A percentile compares a stretch with the other conserved stretches of the same genome.
Conservation (phyloP, 345 rosid genomes). For the Brassica rapa region DNA sequence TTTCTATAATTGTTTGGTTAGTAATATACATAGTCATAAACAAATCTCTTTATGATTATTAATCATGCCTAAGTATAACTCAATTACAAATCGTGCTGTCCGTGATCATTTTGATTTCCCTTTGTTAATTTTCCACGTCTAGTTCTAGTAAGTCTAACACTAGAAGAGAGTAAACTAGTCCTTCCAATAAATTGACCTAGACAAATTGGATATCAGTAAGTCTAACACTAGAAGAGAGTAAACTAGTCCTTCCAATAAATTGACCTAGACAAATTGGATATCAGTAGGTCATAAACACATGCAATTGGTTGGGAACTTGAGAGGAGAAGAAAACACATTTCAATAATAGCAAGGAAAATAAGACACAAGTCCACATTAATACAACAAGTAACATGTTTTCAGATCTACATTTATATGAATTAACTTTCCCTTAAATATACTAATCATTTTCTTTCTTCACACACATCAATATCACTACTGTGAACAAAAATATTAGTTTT, state of each 20-base stretch:
- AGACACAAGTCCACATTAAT: slow-evolving; percentile 30
- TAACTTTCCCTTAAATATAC: not conserved
- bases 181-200: slow-evolving; percentile 32
- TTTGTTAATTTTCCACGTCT: not conserved
- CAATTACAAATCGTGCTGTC: not conserved
- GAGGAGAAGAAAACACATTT: slow-evolving; percentile 23
- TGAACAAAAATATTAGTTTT: slow-evolving; percentile 19
- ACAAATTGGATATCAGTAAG: slow-evolving; percentile 10
- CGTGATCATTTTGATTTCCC: not conserved
- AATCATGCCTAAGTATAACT: not conserved
- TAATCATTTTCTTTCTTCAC: slow-evolving; percentile 8
- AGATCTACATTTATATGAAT: slow-evolving; percentile 19
- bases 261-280: slow-evolving; percentile 18
- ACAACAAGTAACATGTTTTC: slow-evolving; percentile 23
- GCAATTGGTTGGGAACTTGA: slow-evolving; percentile 39
- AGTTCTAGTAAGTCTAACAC: not conserved
- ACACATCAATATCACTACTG: slow-evolving; percentile 3
- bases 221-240: not conserved
- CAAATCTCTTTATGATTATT: not conserved
- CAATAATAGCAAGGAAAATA: slow-evolving; percentile 17
- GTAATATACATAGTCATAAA: not conserved
- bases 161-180: slow-evolving; percentile 11
- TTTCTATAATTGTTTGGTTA: not conserved
- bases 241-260: slow-evolving; percentile 31
- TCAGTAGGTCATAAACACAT: slow-evolving; percentile 27